Conservation (phyloP, 139 green algal species). For the Picochlorum sp. region DNA sequence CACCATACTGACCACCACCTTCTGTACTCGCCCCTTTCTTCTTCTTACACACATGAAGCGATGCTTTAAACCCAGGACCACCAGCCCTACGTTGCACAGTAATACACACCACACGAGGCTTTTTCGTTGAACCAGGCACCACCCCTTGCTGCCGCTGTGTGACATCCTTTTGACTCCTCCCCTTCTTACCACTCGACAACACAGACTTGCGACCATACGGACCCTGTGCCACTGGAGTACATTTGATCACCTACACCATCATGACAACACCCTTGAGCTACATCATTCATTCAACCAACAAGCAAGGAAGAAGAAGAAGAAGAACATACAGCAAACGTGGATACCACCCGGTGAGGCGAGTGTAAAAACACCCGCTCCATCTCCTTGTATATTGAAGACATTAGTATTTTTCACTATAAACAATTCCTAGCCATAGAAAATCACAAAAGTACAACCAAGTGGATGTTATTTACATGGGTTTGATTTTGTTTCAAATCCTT, state of each 20-base stretch:
- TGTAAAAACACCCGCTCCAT: constrained; percentile 31
- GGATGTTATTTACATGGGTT: no score
- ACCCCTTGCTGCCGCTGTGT: not conserved
- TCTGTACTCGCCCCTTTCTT: not conserved
- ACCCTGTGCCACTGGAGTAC: constrained; percentile 5
- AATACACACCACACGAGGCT: constrained; percentile 39
- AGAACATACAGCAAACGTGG: constrained; percentile 22
- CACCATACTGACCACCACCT: no score
- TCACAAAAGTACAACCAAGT: no score
- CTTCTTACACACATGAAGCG: constrained; percentile 37
- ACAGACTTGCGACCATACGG: no score
- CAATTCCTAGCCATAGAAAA: no score
- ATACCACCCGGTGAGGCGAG: constrained; percentile 33
- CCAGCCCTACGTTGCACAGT: constrained; percentile 35
- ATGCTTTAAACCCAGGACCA: constrained; percentile 36
- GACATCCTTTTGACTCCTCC: not conserved
- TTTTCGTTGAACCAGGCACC: constrained; percentile 28
- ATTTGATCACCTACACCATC: constrained; percentile 22
- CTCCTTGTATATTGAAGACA: constrained; percentile 17
- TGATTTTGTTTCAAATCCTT: no score
- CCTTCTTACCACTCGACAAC: not conserved
- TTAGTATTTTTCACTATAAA: no score
- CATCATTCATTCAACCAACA: no score
- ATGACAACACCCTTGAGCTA: not conserved
- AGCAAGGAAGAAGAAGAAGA: no score